These are phyloP conservation scores for Linderina pennispora DNA, from an alignment of 192 early-diverging fungal species.

Conservation along the genomic window DNA sequence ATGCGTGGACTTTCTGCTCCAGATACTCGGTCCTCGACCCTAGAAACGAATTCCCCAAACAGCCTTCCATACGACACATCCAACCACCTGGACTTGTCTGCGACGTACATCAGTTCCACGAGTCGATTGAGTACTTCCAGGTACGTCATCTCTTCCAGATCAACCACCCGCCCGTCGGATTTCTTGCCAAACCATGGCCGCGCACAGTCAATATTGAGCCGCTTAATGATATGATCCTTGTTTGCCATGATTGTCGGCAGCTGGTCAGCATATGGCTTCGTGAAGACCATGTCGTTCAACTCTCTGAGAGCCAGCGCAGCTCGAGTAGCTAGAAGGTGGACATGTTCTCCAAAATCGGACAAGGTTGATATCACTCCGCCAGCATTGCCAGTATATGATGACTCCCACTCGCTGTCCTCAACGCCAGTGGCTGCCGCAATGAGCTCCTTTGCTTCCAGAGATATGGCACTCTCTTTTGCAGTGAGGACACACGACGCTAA, in stretches of 20 bases:
- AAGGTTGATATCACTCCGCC: conserved; percentile 81
- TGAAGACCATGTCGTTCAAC: conserved; percentile 74
- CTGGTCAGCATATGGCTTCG: conserved; percentile 78
- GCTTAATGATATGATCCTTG: conserved; percentile 83
- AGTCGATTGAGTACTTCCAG: conserved; percentile 73
- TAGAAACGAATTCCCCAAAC: conserved; percentile 72
- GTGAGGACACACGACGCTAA: conserved; percentile 96
- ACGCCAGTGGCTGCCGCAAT: conserved; percentile 83
- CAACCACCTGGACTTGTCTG: conserved; percentile 73
- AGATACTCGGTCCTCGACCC: too few species aligned
- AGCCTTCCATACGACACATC: conserved; percentile 63
- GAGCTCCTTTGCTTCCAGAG: conserved; percentile 74
- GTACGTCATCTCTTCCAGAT: conserved; percentile 93
- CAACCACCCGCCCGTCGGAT: conserved; percentile 63
- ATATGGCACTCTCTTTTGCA: conserved; percentile 78
- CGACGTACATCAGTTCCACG: conserved; percentile 73
- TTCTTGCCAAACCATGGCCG: conserved; percentile 93
- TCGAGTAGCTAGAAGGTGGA: conserved; percentile 88
- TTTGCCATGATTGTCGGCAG: conserved; percentile 64
- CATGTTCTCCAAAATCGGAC: conserved; percentile 90
- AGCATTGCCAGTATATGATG: conserved; percentile 68
- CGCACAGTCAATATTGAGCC: conserved; percentile 85
- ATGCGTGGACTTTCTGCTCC: too few species aligned
- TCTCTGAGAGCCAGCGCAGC: conserved; percentile 74
- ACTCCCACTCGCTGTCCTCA: conserved; percentile 76